Conservation (phyloP, 2,329 filamentous ascomycete species). For the Cladobotryum mycophilum region DNA sequence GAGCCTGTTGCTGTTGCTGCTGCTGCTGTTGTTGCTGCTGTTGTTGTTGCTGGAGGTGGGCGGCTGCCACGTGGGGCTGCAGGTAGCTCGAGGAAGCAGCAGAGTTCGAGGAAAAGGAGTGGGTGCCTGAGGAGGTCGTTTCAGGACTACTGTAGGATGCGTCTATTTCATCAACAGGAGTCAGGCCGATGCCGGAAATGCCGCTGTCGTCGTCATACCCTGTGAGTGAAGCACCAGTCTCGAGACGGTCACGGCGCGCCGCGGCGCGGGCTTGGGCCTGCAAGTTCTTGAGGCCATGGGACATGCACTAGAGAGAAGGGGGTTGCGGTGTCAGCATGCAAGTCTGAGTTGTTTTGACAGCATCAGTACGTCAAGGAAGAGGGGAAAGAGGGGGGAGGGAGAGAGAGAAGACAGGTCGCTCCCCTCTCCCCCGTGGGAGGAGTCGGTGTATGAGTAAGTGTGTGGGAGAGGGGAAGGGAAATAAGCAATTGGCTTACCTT, state of each 20-base stretch:
- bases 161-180: constrained; percentile 53
- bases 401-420: not conserved
- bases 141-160: constrained; percentile 51
- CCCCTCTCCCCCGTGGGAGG: no score
- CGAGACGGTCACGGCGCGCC: constrained; percentile 57
- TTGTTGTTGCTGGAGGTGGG: constrained; percentile 9
- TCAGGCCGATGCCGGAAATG: constrained; percentile 56
- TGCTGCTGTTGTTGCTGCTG: constrained; percentile 20
- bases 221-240: constrained; percentile 32
- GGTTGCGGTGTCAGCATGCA: constrained; percentile 10
- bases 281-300: constrained; percentile 75
- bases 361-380: not conserved
- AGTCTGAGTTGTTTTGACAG: no score
- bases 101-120: constrained; percentile 34
- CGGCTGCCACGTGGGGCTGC: constrained; percentile 18
- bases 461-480: not conserved
- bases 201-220: constrained; percentile 66
- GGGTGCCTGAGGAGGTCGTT: constrained; percentile 38
- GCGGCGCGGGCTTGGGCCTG: constrained; percentile 62
- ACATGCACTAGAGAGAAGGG: constrained; percentile 59
- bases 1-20: constrained; percentile 15
- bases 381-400: not conserved
- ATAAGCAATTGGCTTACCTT: constrained; percentile 40
- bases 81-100: constrained; percentile 17
- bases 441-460: not conserved